Percentiles rank a stretch among this genome's conserved stretches.
Evolutionary conservation across 306 rosid species (phyloP).

Genomic region (Sicyos edulis): DNA sequence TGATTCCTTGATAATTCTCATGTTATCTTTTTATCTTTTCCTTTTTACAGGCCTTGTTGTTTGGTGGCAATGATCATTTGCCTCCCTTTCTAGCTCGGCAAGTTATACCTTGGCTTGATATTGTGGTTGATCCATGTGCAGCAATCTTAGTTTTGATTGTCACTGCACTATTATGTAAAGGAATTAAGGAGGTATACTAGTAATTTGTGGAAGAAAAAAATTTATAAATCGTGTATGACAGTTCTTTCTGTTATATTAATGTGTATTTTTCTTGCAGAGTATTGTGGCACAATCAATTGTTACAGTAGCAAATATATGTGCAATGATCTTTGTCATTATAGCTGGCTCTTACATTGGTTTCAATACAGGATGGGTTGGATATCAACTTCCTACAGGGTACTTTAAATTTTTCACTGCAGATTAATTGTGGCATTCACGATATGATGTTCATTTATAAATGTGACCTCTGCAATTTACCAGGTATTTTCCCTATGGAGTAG

Average conservation of each 20-base stretch:
- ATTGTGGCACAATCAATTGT: conserved; percentile 61
- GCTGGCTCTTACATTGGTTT: conserved; percentile 82
- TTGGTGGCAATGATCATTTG: conserved; percentile 68
- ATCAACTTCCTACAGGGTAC: conserved; percentile 71
- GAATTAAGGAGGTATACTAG: conserved; percentile 82
- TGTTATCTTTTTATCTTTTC: conserved; percentile 11
- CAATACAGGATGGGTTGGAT: conserved; percentile 92
- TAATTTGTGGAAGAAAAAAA: neutral
- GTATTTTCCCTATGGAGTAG: conserved; percentile 74
- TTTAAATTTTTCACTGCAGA: conserved; percentile 18
- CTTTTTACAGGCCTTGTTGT: conserved; percentile 53
- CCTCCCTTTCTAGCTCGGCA: conserved; percentile 74
- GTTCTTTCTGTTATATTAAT: neutral
- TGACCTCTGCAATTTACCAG: conserved; percentile 34
- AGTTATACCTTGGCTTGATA: conserved; percentile 52
- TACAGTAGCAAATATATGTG: conserved; percentile 70
- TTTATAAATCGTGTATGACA: neutral
- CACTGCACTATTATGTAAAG: conserved; percentile 70
- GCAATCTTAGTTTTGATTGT: conserved; percentile 63
- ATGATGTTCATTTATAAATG: conserved; percentile 18
- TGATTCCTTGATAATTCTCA: neutral
- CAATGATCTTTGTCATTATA: conserved; percentile 63
- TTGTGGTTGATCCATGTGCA: conserved; percentile 85
- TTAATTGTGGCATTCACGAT: conserved; percentile 14
- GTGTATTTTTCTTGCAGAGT: conserved; percentile 50